phyloP scores from a whole-genome alignment of 192 early-diverging fungal species.

The Funneliformis geosporum region DNA sequence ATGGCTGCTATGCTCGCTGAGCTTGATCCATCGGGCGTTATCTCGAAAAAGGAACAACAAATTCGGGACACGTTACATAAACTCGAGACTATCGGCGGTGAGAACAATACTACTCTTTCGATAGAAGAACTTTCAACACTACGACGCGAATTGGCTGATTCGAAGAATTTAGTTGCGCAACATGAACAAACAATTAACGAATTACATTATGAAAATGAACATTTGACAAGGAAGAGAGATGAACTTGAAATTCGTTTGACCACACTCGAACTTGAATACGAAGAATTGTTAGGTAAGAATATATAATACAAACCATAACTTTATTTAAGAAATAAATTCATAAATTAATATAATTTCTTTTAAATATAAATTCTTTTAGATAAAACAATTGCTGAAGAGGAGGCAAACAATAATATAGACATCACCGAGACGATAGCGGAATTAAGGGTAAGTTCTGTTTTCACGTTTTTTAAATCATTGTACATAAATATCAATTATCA shows the following conservation, averaged over 20 bases:
- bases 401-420: constrained; percentile 57
- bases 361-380: constrained; percentile 32
- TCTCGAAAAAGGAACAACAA: constrained; percentile 75
- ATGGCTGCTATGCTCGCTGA: constrained; percentile 84
- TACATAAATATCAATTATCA: not conserved
- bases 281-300: constrained; percentile 68
- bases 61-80: constrained; percentile 69
- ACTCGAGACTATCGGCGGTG: constrained; percentile 63
- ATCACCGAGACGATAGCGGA: constrained; percentile 79
- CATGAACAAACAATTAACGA: constrained; percentile 66
- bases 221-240: constrained; percentile 58
- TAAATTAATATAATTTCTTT: not conserved
- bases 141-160: constrained; percentile 71
- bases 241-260: constrained; percentile 70
- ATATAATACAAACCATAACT: not conserved
- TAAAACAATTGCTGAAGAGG: constrained; percentile 69
- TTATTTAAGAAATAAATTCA: not conserved
- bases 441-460: constrained; percentile 58
- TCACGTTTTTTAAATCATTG: not conserved
- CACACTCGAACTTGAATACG: constrained; percentile 78
- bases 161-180: constrained; percentile 60
- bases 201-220: constrained; percentile 59
- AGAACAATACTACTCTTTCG: constrained; percentile 40
- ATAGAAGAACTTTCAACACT: constrained; percentile 68
- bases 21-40: constrained; percentile 74